A percentile compares a stretch with the other conserved stretches of the same genome.
These are phyloP conservation scores for Tricholoma sp. DNA, from an alignment of 768 basidiomycete species.

Conservation along the genomic window DNA sequence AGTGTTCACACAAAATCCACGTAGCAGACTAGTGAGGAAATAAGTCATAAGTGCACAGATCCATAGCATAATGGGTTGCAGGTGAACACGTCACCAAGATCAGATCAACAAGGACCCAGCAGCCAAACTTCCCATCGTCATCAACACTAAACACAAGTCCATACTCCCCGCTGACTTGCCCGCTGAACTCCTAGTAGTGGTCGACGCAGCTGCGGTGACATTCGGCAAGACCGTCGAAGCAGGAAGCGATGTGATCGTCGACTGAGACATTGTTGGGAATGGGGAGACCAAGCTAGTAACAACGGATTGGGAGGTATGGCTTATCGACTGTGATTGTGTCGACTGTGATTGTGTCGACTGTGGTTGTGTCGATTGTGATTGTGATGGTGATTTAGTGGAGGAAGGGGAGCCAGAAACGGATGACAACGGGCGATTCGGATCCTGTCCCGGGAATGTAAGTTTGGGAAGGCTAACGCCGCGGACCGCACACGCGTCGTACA, in stretches of 20 bases:
- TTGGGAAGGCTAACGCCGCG: constrained; percentile 17
- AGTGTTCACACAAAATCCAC: neutral
- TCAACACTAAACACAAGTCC: neutral
- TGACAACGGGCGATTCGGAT: constrained; percentile 23
- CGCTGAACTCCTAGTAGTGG: neutral
- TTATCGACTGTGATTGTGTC: neutral
- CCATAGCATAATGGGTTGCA: neutral
- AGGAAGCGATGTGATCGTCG: neutral
- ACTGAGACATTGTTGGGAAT: neutral
- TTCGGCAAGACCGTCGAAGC: neutral
- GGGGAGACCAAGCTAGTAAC: neutral
- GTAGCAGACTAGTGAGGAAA: neutral
- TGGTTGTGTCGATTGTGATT: neutral
- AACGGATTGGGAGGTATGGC: neutral
- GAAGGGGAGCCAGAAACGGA: constrained; percentile 17
- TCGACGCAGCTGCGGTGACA: neutral
- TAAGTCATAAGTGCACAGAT: neutral
- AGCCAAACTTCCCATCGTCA: neutral
- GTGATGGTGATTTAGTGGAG: constrained; percentile 19
- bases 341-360: neutral
- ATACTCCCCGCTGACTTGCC: neutral
- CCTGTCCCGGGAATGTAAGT: constrained; percentile 29
- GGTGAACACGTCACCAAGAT: neutral
- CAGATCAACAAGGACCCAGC: neutral
- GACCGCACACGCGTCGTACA: constrained; percentile 13